phyloP scores from a whole-genome alignment of 73 alveolate genomes.

The Tetrahymena thermophila region DNA sequence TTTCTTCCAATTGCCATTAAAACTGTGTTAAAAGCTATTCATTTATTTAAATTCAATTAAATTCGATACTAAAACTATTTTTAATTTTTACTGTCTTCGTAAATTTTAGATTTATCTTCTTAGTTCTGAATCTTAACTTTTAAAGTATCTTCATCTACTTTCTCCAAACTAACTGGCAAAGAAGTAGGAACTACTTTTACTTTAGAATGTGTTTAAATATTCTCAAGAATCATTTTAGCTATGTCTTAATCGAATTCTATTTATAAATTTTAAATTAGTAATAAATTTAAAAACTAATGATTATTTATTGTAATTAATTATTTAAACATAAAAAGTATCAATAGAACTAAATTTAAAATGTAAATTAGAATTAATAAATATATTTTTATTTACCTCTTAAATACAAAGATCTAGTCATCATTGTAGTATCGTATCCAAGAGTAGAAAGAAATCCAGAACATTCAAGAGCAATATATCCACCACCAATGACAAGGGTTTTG shows the following conservation, averaged over 20 bases:
- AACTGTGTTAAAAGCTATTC: slow-evolving; percentile 69
- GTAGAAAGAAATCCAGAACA: slow-evolving; percentile 65
- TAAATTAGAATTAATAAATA: not conserved
- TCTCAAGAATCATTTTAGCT: slow-evolving; percentile 79
- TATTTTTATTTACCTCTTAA: slow-evolving; percentile 36
- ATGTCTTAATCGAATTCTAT: slow-evolving; percentile 96
- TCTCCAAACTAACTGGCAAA: slow-evolving; percentile 72
- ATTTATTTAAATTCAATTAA: not conserved
- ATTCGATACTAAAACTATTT: not conserved
- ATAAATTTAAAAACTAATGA: too few species aligned
- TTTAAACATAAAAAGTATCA: too few species aligned
- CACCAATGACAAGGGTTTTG: slow-evolving; percentile 83
- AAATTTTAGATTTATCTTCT: slow-evolving; percentile 43
- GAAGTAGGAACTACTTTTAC: slow-evolving; percentile 68
- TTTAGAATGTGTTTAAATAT: slow-evolving; percentile 51
- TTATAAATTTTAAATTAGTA: slow-evolving; percentile 9
- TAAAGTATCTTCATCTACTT: slow-evolving; percentile 62
- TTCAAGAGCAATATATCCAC: slow-evolving; percentile 85
- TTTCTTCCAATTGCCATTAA: slow-evolving; percentile 93
- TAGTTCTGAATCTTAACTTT: slow-evolving; percentile 59
- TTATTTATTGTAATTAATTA: too few species aligned
- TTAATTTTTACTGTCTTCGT: slow-evolving; percentile 34
- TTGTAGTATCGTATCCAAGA: slow-evolving; percentile 65
- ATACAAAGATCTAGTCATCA: slow-evolving; percentile 57
- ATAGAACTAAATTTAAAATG: too few species aligned